These are phyloP conservation scores for Lepiota venenata DNA, from an alignment of 768 basidiomycete species.

Conservation along the genomic window DNA sequence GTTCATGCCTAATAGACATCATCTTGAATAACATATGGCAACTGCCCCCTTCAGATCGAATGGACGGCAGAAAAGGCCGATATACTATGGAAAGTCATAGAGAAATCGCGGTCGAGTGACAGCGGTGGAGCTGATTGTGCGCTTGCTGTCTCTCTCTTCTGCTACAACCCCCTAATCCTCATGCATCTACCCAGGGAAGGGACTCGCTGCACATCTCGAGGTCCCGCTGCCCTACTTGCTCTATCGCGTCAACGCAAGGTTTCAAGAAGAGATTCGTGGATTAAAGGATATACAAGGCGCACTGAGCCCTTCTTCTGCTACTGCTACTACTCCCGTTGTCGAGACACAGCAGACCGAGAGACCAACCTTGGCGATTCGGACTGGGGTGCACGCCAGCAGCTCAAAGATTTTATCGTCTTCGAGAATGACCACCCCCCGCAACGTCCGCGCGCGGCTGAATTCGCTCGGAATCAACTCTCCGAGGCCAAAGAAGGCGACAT, in stretches of 20 bases:
- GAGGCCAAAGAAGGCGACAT: conserved; percentile 52
- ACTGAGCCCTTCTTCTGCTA: conserved; percentile 42
- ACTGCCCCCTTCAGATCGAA: conserved; percentile 55
- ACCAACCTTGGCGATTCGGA: conserved; percentile 25
- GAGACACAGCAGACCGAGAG: conserved; percentile 24
- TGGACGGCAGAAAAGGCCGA: conserved; percentile 85
- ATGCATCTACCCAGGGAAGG: conserved; percentile 60
- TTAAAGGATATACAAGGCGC: conserved; percentile 68
- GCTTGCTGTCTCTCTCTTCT: conserved; percentile 23
- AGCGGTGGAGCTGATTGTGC: conserved; percentile 77
- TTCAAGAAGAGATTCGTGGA: conserved; percentile 81
- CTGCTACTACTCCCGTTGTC: conserved; percentile 25
- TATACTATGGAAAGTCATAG: conserved; percentile 84
- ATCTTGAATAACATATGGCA: not conserved
- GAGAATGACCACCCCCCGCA: conserved; percentile 51
- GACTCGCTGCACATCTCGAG: conserved; percentile 71
- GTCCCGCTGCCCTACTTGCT: conserved; percentile 84
- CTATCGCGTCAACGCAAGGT: conserved; percentile 79
- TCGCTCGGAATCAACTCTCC: conserved; percentile 58
- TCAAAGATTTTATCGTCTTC: conserved; percentile 37
- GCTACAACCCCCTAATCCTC: not conserved
- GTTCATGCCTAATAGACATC: not conserved
- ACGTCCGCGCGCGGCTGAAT: conserved; percentile 68
- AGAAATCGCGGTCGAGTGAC: conserved; percentile 69
- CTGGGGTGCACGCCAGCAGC: conserved; percentile 25